These are phyloP conservation scores for Bipolaris victoriae DNA, from an alignment of 2,329 filamentous ascomycete genomes.

Conservation along the genomic window DNA sequence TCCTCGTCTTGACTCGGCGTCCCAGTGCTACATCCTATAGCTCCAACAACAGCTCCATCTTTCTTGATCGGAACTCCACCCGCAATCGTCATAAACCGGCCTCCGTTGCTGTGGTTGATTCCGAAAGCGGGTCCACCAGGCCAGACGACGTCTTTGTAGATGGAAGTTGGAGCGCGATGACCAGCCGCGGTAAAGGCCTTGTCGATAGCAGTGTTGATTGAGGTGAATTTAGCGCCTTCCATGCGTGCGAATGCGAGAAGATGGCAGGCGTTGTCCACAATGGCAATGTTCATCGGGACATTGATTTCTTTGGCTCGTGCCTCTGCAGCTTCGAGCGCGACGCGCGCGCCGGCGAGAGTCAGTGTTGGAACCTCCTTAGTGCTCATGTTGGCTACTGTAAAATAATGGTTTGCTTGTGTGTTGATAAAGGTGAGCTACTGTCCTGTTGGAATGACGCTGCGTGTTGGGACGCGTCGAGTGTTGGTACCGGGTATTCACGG, in stretches of 20 bases:
- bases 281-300: constrained; percentile 58
- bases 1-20: constrained; percentile 62
- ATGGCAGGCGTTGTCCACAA: constrained; percentile 55
- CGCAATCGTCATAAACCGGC: constrained; percentile 61
- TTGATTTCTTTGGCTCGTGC: constrained; percentile 45
- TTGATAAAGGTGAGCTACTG: not conserved
- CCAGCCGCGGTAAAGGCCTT: constrained; percentile 65
- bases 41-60: constrained; percentile 59
- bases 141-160: constrained; percentile 61
- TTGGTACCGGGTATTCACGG: constrained; percentile 10
- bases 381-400: constrained; percentile 32
- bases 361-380: constrained; percentile 41
- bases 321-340: constrained; percentile 46
- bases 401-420: not conserved
- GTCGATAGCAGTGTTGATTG: constrained; percentile 66
- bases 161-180: constrained; percentile 58
- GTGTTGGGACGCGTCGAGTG: not conserved
- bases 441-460: not conserved
- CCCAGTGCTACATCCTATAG: constrained; percentile 62
- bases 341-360: constrained; percentile 46
- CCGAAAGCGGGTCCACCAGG: constrained; percentile 61
- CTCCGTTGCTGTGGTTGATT: constrained; percentile 60
- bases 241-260: constrained; percentile 57
- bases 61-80: constrained; percentile 59
- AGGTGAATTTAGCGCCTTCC: constrained; percentile 58